Base-by-base conservation (phyloP, 2,329 filamentous ascomycete genomes). In the Exophiala bonariae region DNA sequence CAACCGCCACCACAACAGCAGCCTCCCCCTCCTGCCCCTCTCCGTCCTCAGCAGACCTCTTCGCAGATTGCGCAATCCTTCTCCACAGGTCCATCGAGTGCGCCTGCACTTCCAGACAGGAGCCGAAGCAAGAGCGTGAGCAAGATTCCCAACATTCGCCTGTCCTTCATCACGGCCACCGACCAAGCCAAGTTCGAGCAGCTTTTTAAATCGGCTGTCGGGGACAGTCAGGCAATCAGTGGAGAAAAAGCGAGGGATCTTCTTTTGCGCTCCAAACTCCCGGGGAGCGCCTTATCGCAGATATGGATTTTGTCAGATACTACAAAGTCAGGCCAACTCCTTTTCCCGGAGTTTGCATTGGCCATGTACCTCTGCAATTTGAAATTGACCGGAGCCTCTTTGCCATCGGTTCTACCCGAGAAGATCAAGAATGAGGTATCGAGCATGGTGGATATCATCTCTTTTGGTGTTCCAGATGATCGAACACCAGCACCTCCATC, bases 361-460 rank as follows among this genome's bases (percentile, higher is more conserved):
- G 89, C 93, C 53, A 97, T 99, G 93, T 99, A 99, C 61, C 81
- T 99, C 23, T 99, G 93, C 76, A 99, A 97, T 64, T 66, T 99
- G 58, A 93, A 86, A 66, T 76, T 97, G 49, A 93, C 89, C 1
- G 89, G 90, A 49, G 96, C 95, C 69, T 76, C 84, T 1, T 70
- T 99, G 18, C 93, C 93, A 0, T 63, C 77, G 2, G 68, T 65
- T 4, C 76, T 99, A 8, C 93, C 93, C 0, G 90, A 96, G 23
- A 86, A 82, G 49, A 85, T 99, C 56, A 87, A 84, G 73, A 99
- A 99, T 61, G 93, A 99, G 68, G 93, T 99, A 14, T 97, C 92
- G 3, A 96, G 93, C 70, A 97, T 99, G 91, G 93, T 99, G 32
- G 93, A 99, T 64, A 99, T 99, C 47, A 99, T 99, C 64, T 96